A percentile compares a stretch with the other conserved stretches of the same genome.
Evolutionary conservation across 1,284 basidiomycete genomes (phyloP).

Genomic region (Papiliotrema terrestris): DNA sequence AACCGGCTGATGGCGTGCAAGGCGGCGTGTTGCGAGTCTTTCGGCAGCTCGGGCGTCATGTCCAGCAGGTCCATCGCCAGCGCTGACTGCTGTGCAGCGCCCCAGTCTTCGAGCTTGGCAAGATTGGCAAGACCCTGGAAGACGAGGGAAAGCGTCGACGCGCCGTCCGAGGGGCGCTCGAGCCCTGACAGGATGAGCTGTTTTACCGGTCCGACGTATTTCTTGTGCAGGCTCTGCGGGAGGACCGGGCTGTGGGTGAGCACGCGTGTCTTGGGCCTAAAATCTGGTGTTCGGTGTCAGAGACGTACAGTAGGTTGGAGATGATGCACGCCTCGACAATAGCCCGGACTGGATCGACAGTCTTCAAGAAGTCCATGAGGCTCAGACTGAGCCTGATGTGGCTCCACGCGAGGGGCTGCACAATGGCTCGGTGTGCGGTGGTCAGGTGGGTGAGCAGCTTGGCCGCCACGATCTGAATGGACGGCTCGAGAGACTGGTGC

Average conservation of each 20-base stretch:
- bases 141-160: slow-evolving; percentile 26
- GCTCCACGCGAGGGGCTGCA: slow-evolving; percentile 55
- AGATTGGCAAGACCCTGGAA: slow-evolving; percentile 40
- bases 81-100: slow-evolving; percentile 22
- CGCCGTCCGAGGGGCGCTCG: slow-evolving; percentile 14
- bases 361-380: slow-evolving; percentile 70
- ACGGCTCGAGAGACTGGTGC: slow-evolving; percentile 36
- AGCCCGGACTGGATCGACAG: slow-evolving; percentile 58
- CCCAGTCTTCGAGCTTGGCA: slow-evolving; percentile 33
- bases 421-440: slow-evolving; percentile 68
- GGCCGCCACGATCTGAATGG: slow-evolving; percentile 38
- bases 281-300: slow-evolving; percentile 2
- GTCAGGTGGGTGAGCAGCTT: slow-evolving; percentile 34
- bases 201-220: slow-evolving; percentile 37
- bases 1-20: slow-evolving; percentile 32
- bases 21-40: slow-evolving; percentile 37
- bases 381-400: slow-evolving; percentile 59
- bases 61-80: slow-evolving; percentile 33
- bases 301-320: slow-evolving; percentile 49
- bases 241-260: slow-evolving; percentile 24
- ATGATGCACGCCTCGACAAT: slow-evolving; percentile 54
- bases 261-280: no score
- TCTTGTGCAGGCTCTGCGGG: slow-evolving; percentile 28
- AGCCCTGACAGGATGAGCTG: slow-evolving; percentile 32
- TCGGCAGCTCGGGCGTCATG: slow-evolving; percentile 33